Percentiles rank a stretch among this genome's conserved stretches.
Conservation (phyloP, 257 asterid genomes). For the Capsicum pubescens region DNA sequence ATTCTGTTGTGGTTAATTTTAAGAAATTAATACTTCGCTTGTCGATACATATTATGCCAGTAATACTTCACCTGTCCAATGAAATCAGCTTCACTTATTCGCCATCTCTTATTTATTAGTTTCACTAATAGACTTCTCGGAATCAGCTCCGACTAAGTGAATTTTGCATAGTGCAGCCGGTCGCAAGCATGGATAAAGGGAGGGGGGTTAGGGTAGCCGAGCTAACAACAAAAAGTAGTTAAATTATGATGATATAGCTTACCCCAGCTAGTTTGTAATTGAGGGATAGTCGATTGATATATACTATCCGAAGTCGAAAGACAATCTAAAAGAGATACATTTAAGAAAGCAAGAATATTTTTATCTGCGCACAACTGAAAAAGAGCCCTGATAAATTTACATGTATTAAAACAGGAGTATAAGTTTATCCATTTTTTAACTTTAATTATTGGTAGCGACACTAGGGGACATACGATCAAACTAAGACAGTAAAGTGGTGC, state of each 20-base stretch:
- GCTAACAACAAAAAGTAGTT: background rate
- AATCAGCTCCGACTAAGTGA: background rate
- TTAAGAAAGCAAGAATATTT: background rate
- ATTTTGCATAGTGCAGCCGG: background rate
- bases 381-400: constrained; percentile 3
- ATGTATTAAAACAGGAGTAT: background rate
- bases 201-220: background rate
- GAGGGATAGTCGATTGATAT: background rate
- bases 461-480: background rate
- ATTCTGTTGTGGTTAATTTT: background rate
- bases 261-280: constrained; percentile 3
- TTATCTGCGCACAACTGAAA: background rate
- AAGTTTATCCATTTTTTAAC: constrained; percentile 2
- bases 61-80: constrained; percentile 10
- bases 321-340: constrained; percentile 9
- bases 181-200: background rate
- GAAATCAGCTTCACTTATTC: constrained; percentile 9
- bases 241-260: constrained; percentile 13
- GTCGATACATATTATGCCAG: background rate
- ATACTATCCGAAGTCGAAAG: background rate
- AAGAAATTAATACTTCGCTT: background rate
- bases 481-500: constrained; percentile 9
- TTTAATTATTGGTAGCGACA: background rate
- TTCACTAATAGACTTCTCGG: background rate
- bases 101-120: background rate